Evolutionary conservation across 2,329 filamentous ascomycete genomes (phyloP).

Genomic region (Septoria linicola): DNA sequence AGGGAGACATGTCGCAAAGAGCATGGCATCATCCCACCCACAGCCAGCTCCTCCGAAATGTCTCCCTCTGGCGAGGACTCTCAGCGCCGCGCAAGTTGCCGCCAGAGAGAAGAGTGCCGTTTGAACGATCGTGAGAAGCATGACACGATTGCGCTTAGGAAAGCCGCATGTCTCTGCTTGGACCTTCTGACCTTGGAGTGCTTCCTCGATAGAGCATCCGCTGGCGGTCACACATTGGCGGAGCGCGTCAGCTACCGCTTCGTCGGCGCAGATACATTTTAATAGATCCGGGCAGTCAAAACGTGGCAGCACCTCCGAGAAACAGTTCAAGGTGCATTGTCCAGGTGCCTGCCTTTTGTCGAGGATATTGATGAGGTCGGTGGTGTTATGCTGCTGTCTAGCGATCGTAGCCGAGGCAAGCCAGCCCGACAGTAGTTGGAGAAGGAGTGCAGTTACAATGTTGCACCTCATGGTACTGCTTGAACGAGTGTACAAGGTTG

Average conservation of each 20-base stretch:
- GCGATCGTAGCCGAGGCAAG: too few relatives aligned
- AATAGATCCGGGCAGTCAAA: slow-evolving; percentile 12
- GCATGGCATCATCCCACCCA: slow-evolving; percentile 10
- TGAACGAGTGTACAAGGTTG: too few relatives aligned
- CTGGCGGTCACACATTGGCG: slow-evolving; percentile 5
- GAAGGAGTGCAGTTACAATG: too few relatives aligned
- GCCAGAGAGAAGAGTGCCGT: slow-evolving; percentile 7
- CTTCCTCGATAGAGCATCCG: slow-evolving; percentile 8
- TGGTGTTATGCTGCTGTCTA: neutral
- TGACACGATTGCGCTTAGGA: slow-evolving; percentile 3
- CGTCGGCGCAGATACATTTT: slow-evolving; percentile 11
- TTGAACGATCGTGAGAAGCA: neutral
- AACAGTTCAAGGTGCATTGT: slow-evolving; percentile 8
- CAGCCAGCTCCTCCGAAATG: slow-evolving; percentile 7
- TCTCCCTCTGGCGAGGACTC: slow-evolving; percentile 7
- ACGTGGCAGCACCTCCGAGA: slow-evolving; percentile 3
- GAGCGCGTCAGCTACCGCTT: slow-evolving; percentile 2
- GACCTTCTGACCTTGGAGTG: neutral
- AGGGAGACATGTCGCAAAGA: slow-evolving; percentile 3
- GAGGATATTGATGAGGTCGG: neutral
- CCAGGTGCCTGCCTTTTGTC: neutral
- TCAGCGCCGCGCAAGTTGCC: neutral
- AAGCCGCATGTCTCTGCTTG: slow-evolving; percentile 10
- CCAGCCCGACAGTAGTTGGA: too few relatives aligned
- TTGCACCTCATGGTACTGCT: too few relatives aligned